Conservation (phyloP, 768 basidiomycete species). For the Pulveroboletus sp. region DNA sequence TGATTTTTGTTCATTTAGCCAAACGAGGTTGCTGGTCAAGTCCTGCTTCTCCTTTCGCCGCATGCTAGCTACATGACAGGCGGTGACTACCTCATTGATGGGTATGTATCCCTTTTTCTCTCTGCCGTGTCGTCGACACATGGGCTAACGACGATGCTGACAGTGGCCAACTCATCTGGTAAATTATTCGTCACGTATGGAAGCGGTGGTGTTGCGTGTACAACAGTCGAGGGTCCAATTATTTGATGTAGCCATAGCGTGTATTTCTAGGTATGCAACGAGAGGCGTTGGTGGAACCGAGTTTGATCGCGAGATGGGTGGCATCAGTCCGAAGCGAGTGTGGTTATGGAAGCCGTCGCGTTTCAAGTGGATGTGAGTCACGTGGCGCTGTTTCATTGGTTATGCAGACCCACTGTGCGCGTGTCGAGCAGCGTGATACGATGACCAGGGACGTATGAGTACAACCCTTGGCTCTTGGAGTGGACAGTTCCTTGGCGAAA, state of each 20-base stretch:
- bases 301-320: too few species aligned
- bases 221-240: background rate
- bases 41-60: slow-evolving; percentile 48
- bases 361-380: too few species aligned
- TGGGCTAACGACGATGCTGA: background rate
- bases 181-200: background rate
- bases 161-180: slow-evolving; percentile 31
- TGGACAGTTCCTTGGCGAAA: too few species aligned
- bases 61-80: slow-evolving; percentile 56
- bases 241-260: background rate
- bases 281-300: background rate
- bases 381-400: too few species aligned
- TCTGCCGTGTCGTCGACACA: accelerated
- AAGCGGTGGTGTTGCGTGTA: too few species aligned
- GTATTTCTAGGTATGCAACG: background rate
- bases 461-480: too few species aligned
- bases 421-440: too few species aligned
- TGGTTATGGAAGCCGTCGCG: too few species aligned
- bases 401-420: too few species aligned
- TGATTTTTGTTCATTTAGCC: slow-evolving; percentile 32
- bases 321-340: too few species aligned
- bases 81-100: slow-evolving; percentile 51
- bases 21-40: slow-evolving; percentile 52
- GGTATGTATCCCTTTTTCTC: slow-evolving; percentile 32
- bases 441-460: too few species aligned